Conservation (phyloP, 306 rosid species). For the Malus fusca region DNA sequence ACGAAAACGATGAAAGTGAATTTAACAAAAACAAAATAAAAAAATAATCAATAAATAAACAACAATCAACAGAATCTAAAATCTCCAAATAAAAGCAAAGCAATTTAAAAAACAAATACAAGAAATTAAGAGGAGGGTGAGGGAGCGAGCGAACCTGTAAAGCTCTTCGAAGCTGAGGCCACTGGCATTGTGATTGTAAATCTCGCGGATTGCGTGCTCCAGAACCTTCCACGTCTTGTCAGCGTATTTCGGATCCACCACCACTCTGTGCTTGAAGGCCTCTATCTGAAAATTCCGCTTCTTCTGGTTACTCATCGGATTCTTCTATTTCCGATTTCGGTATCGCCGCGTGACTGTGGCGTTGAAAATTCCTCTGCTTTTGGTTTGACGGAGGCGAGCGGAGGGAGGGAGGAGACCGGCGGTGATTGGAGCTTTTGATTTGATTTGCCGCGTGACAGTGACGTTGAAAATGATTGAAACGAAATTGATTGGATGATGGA, state of each 20-base stretch:
- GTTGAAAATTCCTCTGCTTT: not conserved
- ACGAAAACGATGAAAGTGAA: not conserved
- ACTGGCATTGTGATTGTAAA: constrained; percentile 92
- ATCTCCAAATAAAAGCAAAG: not conserved
- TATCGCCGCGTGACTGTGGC: not conserved
- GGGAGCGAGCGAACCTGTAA: constrained; percentile 52
- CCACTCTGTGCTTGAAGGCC: constrained; percentile 89
- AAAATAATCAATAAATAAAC: too few species aligned
- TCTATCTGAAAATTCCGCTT: constrained; percentile 92
- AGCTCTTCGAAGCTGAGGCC: constrained; percentile 97
- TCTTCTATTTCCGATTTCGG: not conserved
- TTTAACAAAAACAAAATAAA: not conserved
- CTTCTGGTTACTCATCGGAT: constrained; percentile 81
- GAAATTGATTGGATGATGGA: not conserved
- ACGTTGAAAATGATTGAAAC: not conserved
- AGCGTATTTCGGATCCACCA: constrained; percentile 90
- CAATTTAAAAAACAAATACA: not conserved
- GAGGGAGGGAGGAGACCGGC: not conserved
- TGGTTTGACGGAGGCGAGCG: not conserved
- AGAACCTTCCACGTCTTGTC: constrained; percentile 92
- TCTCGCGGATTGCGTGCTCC: constrained; percentile 80
- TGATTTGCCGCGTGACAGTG: not conserved
- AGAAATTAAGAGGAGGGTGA: not conserved
- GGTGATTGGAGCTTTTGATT: not conserved
- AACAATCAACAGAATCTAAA: not conserved